Percentiles rank a stretch among this genome's conserved stretches.
phyloP scores from a whole-genome alignment of 2,329 filamentous ascomycete species.

The Amauroascus niger region DNA sequence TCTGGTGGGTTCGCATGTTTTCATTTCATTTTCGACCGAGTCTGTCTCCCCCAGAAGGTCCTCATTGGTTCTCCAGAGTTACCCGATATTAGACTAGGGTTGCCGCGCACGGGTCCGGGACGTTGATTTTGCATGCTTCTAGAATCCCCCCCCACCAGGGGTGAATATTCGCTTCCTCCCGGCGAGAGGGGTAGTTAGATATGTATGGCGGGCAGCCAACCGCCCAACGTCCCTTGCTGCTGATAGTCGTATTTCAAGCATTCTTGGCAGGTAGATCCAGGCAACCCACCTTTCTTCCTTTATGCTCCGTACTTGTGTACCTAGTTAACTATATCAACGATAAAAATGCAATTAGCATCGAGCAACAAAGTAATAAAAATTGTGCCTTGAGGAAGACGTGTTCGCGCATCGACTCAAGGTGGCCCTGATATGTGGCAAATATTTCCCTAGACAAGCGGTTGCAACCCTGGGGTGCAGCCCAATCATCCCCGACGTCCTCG shows the following conservation, averaged over 20 bases:
- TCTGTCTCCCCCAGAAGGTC: background rate
- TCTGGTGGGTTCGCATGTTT: background rate
- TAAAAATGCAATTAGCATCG: background rate
- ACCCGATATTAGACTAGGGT: conserved; percentile 5
- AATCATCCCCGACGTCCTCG: background rate
- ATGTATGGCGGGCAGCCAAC: background rate
- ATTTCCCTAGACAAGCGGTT: background rate
- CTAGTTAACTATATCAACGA: background rate
- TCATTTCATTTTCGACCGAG: conserved; percentile 1
- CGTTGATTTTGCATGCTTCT: conserved; percentile 1
- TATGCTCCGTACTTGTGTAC: background rate
- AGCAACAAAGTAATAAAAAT: background rate
- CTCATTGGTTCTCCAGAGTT: background rate
- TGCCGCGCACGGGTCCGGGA: background rate
- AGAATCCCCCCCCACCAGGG: background rate
- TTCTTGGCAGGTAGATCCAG: conserved; percentile 1
- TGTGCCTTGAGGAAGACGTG: background rate
- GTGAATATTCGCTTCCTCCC: background rate
- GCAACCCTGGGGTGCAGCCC: background rate
- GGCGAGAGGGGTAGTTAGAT: background rate
- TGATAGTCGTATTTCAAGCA: background rate
- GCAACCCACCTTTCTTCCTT: background rate
- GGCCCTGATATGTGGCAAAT: background rate
- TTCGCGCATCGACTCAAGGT: background rate
- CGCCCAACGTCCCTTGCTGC: background rate